Evolutionary conservation across 495 filamentous ascomycete genomes (phyloP).

Genomic region (Penicillium bovifimosum): DNA sequence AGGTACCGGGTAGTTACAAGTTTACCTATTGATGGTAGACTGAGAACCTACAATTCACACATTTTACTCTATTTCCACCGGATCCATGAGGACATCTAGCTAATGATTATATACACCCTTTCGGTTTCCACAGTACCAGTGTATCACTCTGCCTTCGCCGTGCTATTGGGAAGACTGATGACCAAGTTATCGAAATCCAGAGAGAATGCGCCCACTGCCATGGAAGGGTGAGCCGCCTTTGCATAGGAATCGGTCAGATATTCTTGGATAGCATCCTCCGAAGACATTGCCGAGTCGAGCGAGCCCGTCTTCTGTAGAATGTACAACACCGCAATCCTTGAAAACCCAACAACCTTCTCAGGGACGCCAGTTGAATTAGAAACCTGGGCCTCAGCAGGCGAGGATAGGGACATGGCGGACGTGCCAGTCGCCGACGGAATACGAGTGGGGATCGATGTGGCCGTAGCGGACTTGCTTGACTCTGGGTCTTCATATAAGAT

Average conservation of each 20-base stretch:
- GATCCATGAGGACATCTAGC: neutral
- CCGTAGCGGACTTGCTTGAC: neutral
- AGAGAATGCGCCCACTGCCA: conserved; percentile 28
- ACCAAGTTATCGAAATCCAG: conserved; percentile 41
- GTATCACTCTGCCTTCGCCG: conserved; percentile 10
- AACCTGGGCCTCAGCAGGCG: conserved; percentile 3
- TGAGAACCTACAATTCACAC: neutral
- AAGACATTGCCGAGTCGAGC: conserved; percentile 29
- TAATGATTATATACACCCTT: neutral
- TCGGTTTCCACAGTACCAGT: neutral
- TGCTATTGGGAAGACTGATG: conserved; percentile 40
- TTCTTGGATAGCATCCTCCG: conserved; percentile 30
- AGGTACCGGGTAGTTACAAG: no score
- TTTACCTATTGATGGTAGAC: no score
- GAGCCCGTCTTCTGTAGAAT: conserved; percentile 45
- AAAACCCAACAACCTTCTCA: conserved; percentile 35
- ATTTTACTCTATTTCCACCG: neutral
- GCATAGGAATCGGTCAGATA: conserved; percentile 29
- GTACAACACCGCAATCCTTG: conserved; percentile 44
- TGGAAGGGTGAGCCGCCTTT: conserved; percentile 13
- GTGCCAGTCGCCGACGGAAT: conserved; percentile 8
- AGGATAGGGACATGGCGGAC: neutral
- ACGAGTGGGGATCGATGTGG: neutral
- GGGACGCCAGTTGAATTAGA: conserved; percentile 20
- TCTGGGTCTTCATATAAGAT: conserved; percentile 35